Conservation (phyloP, 2,329 filamentous ascomycete species). For the Aspergillus costaricaensis region DNA sequence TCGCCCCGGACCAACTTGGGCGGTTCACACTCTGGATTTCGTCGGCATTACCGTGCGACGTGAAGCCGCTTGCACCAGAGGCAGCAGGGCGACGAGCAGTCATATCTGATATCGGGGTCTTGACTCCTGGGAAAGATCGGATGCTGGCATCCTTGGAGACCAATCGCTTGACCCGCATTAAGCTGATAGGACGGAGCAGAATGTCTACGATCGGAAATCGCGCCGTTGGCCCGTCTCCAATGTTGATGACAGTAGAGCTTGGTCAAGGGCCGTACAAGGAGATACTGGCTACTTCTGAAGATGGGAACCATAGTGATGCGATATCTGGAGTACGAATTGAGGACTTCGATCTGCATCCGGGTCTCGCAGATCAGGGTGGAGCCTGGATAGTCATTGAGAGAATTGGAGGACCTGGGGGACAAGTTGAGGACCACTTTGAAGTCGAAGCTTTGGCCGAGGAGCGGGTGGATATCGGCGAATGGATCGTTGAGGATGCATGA, state of each 20-base stretch:
- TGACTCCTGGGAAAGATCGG: constrained; percentile 57
- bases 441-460: constrained; percentile 48
- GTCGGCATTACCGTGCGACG: constrained; percentile 55
- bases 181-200: constrained; percentile 55
- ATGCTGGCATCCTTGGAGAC: constrained; percentile 56
- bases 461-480: constrained; percentile 45
- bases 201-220: constrained; percentile 44
- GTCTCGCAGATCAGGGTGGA: constrained; percentile 56
- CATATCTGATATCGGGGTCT: constrained; percentile 44
- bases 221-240: constrained; percentile 48
- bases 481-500: constrained; percentile 40
- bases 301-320: constrained; percentile 73
- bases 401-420: constrained; percentile 63
- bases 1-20: constrained; percentile 75
- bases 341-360: constrained; percentile 73
- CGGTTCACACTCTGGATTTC: constrained; percentile 75
- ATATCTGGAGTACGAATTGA: constrained; percentile 66
- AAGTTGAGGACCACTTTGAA: constrained; percentile 46
- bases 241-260: constrained; percentile 72
- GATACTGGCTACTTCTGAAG: constrained; percentile 66
- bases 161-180: constrained; percentile 62
- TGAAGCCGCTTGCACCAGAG: constrained; percentile 68
- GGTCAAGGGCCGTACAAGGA: constrained; percentile 70
- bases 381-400: constrained; percentile 82
- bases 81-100: constrained; percentile 72